Conservation (phyloP, 2,329 filamentous ascomycete genomes). For the Lachnellula subtilissima region DNA sequence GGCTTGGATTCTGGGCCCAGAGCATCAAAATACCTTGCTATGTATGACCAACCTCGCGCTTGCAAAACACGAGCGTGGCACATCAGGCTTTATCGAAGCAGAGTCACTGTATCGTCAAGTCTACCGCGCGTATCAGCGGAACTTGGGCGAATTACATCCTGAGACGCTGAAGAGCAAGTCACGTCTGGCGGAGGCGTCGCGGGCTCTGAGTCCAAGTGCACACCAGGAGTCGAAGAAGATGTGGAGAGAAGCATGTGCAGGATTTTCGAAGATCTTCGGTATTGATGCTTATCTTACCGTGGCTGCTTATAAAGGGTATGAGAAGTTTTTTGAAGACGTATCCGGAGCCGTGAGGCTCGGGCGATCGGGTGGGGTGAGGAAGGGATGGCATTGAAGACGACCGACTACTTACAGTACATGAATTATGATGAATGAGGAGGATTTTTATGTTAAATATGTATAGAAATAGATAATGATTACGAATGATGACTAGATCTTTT, state of each 20-base stretch:
- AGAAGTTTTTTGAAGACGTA: slow-evolving; percentile 23
- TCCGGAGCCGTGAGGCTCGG: slow-evolving; percentile 12
- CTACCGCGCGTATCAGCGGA: slow-evolving; percentile 18
- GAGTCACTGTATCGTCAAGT: slow-evolving; percentile 18
- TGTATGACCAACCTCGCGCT: slow-evolving; percentile 21
- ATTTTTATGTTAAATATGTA: background rate
- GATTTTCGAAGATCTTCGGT: slow-evolving; percentile 20
- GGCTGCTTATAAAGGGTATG: slow-evolving; percentile 22
- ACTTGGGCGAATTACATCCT: slow-evolving; percentile 22
- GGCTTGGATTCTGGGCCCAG: slow-evolving; percentile 20
- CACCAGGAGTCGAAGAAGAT: slow-evolving; percentile 21
- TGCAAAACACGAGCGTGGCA: slow-evolving; percentile 19
- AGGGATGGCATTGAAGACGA: background rate
- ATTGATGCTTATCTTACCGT: slow-evolving; percentile 20
- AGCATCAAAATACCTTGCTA: slow-evolving; percentile 23
- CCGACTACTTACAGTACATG: background rate
- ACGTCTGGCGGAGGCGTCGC: slow-evolving; percentile 19
- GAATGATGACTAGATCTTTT: background rate
- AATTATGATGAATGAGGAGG: background rate
- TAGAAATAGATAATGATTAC: background rate
- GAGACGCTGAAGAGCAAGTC: slow-evolving; percentile 22
- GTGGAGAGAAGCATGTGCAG: slow-evolving; percentile 24
- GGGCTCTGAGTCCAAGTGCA: slow-evolving; percentile 8
- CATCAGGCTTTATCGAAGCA: slow-evolving; percentile 13
- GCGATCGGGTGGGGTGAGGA: background rate